Evolutionary conservation across 257 asterid species (phyloP), one percentile per base, ranked within the genome.

Genomic region (Anisodus tanguticus): DNA sequence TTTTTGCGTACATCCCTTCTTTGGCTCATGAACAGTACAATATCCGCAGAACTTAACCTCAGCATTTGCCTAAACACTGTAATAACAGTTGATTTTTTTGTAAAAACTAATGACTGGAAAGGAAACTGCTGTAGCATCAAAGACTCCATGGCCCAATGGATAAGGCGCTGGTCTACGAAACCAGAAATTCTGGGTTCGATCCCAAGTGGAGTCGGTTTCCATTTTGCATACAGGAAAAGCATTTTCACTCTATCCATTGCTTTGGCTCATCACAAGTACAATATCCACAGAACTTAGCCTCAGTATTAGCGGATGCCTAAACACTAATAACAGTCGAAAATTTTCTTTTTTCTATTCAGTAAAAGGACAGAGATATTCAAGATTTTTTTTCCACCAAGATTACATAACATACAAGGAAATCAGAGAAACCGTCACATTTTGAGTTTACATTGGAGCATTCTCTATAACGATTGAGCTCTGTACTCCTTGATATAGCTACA

Each of bases 131-230:
- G 2, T 4, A 17, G 0, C 57, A 16, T 6, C 78, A 63, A 17
- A 1, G 60, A 41, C 45, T 62, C 68, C 70, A 26, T 90, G 91
- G 91, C 91, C 98, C 97, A 93, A 95, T 93, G 98, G 97, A 93
- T 93, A 92, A 91, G 97, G 98, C 94, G 98, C 96, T 95, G 98
- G 96, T 95, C 98, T 93, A 93, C 97, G 97, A 67, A 95, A 93
- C 96, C 97, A 93, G 97, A 64, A 43, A 64, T 64, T 64, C 17
- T 26, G 70, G 41, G 71, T 64, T 64, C 16, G 71, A 64, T 63
- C 70, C 16, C 71, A 8, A 26, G 43, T 64, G 71, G 71, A 64
- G 45, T 41, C 45, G 6, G 45, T 41, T 41, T 41, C 45, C 45
- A 41, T 41, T 41, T 41, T 54, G 17, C 59, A 54, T 54, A 31